Evolutionary conservation across 306 rosid genomes (phyloP).

Genomic region (Dryas drummondii): DNA sequence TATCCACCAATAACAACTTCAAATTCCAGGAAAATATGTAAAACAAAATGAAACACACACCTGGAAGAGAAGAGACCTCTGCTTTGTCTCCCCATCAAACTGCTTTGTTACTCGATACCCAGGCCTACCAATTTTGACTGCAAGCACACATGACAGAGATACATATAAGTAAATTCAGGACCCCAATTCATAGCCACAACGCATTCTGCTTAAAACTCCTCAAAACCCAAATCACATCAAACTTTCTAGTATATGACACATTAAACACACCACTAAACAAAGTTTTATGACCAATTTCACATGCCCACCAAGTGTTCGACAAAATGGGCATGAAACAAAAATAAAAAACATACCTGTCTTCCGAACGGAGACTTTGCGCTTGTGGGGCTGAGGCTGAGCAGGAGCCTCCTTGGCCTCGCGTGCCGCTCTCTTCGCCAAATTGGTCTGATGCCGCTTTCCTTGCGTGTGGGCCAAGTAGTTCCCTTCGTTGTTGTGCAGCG

Average conservation of each 20-base stretch:
- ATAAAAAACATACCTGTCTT: constrained; percentile 51
- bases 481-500: constrained; percentile 94
- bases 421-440: constrained; percentile 89
- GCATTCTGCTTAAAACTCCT: background rate
- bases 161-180: background rate
- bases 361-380: constrained; percentile 74
- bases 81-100: constrained; percentile 86
- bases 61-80: constrained; percentile 94
- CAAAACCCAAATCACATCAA: background rate
- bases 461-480: constrained; percentile 97
- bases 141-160: constrained; percentile 3
- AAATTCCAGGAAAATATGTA: background rate
- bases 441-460: constrained; percentile 94
- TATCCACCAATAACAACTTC: background rate
- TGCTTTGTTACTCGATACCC: constrained; percentile 94
- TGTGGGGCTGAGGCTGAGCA: constrained; percentile 96
- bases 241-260: background rate
- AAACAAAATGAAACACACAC: constrained; percentile 29
- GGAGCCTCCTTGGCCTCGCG: constrained; percentile 98
- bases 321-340: background rate
- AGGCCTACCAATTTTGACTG: constrained; percentile 96
- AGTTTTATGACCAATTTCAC: background rate
- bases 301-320: constrained; percentile 14
- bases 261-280: background rate
- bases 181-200: background rate